A percentile compares a stretch with the other conserved stretches of the same genome.
Evolutionary conservation across 2,329 filamentous ascomycete genomes (phyloP).

Genomic region (Epichloe festucae): DNA sequence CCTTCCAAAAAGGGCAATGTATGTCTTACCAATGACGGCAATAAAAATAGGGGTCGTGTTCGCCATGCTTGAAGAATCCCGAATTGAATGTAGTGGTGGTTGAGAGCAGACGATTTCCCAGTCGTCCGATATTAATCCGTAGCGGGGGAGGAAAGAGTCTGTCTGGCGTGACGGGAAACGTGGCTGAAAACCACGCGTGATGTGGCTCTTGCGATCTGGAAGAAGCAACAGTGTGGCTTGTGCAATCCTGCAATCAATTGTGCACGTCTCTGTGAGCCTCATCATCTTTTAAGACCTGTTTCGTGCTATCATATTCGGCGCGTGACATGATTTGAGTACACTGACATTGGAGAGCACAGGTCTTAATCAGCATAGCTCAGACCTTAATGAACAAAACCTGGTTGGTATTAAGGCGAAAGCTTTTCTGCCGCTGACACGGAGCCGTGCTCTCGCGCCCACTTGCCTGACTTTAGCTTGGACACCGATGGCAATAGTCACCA

Average conservation of each 20-base stretch:
- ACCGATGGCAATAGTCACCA: background rate
- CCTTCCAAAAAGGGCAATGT: too few species aligned
- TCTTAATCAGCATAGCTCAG: background rate
- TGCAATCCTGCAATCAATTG: background rate
- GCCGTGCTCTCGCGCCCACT: background rate
- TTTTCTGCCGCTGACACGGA: background rate
- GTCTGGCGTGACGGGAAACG: slow-evolving; percentile 3
- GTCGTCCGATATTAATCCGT: slow-evolving; percentile 16
- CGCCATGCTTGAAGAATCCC: slow-evolving; percentile 23
- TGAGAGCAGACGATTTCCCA: slow-evolving; percentile 14
- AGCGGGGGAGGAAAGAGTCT: slow-evolving; percentile 16
- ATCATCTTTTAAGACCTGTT: background rate
- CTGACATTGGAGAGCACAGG: background rate
- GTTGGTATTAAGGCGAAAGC: background rate
- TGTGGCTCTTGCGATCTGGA: background rate
- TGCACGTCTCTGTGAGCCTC: background rate
- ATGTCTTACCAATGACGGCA: slow-evolving; percentile 36
- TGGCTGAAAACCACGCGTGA: background rate
- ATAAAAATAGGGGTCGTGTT: slow-evolving; percentile 35
- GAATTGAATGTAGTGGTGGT: slow-evolving; percentile 5
- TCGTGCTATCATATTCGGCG: background rate
- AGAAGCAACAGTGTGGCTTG: background rate
- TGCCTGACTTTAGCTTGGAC: background rate
- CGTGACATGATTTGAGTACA: background rate
- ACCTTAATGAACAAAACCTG: background rate